Evolutionary conservation across 2,329 filamentous ascomycete genomes (phyloP).

Genomic region (Cladosporium oxysporum): DNA sequence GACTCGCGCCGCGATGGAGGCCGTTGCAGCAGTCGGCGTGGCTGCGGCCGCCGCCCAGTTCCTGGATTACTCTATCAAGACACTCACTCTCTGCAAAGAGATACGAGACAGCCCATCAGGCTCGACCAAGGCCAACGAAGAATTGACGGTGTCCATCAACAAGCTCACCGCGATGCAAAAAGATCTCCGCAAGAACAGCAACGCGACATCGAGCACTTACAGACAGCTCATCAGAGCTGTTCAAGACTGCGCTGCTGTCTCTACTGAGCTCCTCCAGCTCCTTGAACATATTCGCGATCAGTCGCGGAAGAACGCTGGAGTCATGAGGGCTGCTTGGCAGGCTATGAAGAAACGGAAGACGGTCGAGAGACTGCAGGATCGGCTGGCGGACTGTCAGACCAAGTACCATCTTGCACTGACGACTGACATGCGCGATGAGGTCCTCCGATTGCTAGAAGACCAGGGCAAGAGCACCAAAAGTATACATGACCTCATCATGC

Average conservation of each 20-base stretch:
- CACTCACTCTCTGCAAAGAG: conserved; percentile 7
- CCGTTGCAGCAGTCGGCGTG: background rate
- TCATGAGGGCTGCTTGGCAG: background rate
- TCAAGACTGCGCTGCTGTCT: background rate
- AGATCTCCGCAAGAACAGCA: background rate
- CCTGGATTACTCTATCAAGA: conserved; percentile 5
- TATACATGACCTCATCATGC: background rate
- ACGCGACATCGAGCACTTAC: background rate
- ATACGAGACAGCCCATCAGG: conserved; percentile 11
- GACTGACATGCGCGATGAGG: background rate
- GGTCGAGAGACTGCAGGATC: background rate
- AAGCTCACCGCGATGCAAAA: background rate
- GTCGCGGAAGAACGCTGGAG: background rate
- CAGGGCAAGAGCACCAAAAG: background rate
- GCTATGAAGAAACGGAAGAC: background rate
- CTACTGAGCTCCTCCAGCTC: background rate
- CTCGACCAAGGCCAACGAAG: background rate
- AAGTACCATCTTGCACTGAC: background rate
- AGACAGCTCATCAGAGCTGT: background rate
- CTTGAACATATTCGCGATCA: background rate
- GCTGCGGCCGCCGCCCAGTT: conserved; percentile 9
- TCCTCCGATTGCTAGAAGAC: background rate
- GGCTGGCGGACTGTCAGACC: background rate
- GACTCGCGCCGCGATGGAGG: background rate
- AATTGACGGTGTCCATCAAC: background rate